Percentiles rank a stretch among this genome's conserved stretches.
Conservation (phyloP, 495 filamentous ascomycete genomes). For the Penicillium herquei region DNA sequence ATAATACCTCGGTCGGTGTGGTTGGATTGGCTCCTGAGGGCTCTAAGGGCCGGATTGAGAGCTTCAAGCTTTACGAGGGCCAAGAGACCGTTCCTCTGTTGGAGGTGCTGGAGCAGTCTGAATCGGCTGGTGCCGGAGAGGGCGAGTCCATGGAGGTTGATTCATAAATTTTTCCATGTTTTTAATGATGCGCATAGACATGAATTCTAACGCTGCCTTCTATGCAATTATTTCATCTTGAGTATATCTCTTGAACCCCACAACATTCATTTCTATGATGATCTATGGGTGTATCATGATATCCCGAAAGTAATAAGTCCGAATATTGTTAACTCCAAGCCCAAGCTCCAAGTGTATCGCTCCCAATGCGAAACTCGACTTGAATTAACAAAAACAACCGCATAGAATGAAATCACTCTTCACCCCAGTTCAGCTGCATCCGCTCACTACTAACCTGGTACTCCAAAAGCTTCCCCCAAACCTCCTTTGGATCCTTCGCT, state of each 20-base stretch:
- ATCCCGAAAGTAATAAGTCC: not conserved
- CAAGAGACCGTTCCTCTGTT: conserved; percentile 69
- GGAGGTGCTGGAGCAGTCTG: conserved; percentile 69
- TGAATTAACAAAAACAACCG: too few species aligned
- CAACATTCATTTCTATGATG: conserved; percentile 4
- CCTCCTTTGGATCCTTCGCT: conserved; percentile 68
- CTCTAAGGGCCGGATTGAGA: conserved; percentile 57
- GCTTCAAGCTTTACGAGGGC: conserved; percentile 91
- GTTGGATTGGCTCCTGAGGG: conserved; percentile 62
- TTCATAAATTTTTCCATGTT: conserved; percentile 44
- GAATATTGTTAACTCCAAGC: not conserved
- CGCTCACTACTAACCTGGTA: conserved; percentile 74
- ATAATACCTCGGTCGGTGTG: conserved; percentile 90
- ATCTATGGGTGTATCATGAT: conserved; percentile 7
- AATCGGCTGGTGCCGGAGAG: conserved; percentile 62
- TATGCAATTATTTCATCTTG: conserved; percentile 8
- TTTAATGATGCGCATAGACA: conserved; percentile 39
- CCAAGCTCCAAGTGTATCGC: not conserved
- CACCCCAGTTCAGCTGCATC: conserved; percentile 79
- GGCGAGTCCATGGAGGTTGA: conserved; percentile 84
- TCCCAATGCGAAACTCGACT: not conserved
- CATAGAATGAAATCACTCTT: too few species aligned
- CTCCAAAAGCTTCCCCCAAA: conserved; percentile 63
- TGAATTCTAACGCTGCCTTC: conserved; percentile 22
- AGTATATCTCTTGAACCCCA: conserved; percentile 4